Conservation (phyloP, 495 filamentous ascomycete genomes). For the Aspergillus ellipticus region DNA sequence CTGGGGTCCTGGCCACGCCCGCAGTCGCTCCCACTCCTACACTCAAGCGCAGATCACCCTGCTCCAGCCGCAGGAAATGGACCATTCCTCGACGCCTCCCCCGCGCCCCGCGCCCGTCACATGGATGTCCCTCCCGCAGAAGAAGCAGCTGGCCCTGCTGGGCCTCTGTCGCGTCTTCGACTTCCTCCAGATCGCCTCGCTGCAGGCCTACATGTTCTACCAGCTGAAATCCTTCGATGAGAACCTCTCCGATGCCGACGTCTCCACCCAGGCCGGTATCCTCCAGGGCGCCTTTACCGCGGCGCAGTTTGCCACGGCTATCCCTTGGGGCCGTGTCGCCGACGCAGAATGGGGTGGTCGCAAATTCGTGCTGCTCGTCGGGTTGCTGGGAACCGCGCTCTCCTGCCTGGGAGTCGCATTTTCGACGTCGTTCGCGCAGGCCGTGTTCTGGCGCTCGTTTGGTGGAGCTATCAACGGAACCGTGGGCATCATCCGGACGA, state of each 20-base stretch:
- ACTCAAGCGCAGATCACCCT: conserved; percentile 25
- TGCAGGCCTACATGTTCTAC: conserved; percentile 73
- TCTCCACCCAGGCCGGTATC: conserved; percentile 74
- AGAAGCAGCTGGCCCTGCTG: conserved; percentile 70
- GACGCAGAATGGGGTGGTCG: conserved; percentile 68
- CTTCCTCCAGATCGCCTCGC: conserved; percentile 45
- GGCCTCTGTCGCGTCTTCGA: conserved; percentile 67
- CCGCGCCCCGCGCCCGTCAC: conserved; percentile 44
- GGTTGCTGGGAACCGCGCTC: conserved; percentile 65
- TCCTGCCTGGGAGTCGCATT: conserved; percentile 81
- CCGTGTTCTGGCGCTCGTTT: conserved; percentile 67
- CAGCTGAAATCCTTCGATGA: conserved; percentile 69
- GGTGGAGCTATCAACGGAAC: conserved; percentile 81
- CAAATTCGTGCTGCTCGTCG: conserved; percentile 74
- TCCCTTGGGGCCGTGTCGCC: conserved; percentile 75
- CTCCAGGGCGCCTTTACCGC: conserved; percentile 77
- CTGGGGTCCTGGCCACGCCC: conserved; percentile 29
- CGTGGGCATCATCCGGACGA: conserved; percentile 75
- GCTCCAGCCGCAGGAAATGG: conserved; percentile 19
- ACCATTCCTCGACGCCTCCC: conserved; percentile 5
- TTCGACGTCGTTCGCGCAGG: conserved; percentile 65
- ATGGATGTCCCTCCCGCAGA: conserved; percentile 68
- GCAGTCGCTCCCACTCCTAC: conserved; percentile 36
- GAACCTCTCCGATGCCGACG: conserved; percentile 60
- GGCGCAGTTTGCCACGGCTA: conserved; percentile 81